A percentile compares a stretch with the other conserved stretches of the same genome.
Conservation (phyloP, 2,329 filamentous ascomycete genomes). For the Nothophaeocryptopus gaeumannii region DNA sequence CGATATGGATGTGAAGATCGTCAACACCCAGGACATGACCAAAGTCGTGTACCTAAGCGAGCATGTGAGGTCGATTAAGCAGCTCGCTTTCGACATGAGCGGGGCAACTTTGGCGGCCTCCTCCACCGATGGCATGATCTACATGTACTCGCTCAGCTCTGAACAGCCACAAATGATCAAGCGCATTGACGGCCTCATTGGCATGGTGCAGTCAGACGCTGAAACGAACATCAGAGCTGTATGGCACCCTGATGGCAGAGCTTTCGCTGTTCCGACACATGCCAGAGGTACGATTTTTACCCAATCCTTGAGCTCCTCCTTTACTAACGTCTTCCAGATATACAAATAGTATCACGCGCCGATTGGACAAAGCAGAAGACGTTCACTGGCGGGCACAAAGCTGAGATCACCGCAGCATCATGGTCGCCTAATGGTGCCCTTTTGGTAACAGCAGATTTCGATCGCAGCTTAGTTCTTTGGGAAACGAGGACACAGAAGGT, state of each 20-base stretch:
- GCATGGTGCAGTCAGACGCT: conserved; percentile 70
- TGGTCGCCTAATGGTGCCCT: conserved; percentile 96
- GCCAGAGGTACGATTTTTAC: conserved; percentile 51
- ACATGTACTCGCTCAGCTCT: conserved; percentile 78
- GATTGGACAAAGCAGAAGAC: conserved; percentile 84
- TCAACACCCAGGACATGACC: conserved; percentile 75
- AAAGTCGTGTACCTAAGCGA: conserved; percentile 76
- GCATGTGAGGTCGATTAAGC: conserved; percentile 77
- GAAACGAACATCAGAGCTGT: conserved; percentile 71
- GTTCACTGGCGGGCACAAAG: conserved; percentile 76
- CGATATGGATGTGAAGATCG: conserved; percentile 85
- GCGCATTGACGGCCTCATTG: conserved; percentile 83
- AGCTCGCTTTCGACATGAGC: conserved; percentile 81
- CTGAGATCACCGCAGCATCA: conserved; percentile 78
- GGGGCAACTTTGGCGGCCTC: conserved; percentile 75
- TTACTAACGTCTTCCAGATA: conserved; percentile 47
- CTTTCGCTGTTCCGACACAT: conserved; percentile 80
- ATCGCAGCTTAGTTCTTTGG: conserved; percentile 73
- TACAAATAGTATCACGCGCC: conserved; percentile 80
- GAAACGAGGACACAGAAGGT: conserved; percentile 83
- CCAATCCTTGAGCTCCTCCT: background rate
- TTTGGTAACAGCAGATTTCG: conserved; percentile 62
- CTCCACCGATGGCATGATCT: conserved; percentile 83
- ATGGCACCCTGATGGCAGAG: conserved; percentile 93
- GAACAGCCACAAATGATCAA: conserved; percentile 78